phyloP scores from a whole-genome alignment of 1,284 basidiomycete genomes.

The Pseudozyma sp. region DNA sequence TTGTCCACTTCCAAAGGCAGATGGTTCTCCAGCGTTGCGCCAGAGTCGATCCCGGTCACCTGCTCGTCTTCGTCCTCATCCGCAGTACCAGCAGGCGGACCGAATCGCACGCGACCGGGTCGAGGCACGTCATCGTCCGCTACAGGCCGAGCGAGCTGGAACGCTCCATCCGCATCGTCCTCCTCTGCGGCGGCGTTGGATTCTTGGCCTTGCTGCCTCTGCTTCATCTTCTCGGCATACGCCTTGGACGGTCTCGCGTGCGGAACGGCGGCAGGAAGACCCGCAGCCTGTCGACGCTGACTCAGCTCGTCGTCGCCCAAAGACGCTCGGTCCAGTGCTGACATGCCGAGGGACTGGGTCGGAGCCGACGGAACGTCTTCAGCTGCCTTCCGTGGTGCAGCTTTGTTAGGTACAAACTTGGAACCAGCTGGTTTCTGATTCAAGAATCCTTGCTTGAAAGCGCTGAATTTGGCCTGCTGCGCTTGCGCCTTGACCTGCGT shows the following conservation, averaged over 20 bases:
- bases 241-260: conserved; percentile 67
- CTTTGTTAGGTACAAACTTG: conserved; percentile 28
- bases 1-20: conserved; percentile 17
- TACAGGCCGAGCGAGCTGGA: conserved; percentile 33
- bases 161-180: conserved; percentile 9
- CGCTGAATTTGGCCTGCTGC: conserved; percentile 44
- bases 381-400: conserved; percentile 8
- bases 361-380: conserved; percentile 28
- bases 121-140: conserved; percentile 40
- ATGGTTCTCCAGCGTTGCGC: conserved; percentile 76
- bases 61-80: conserved; percentile 28
- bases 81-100: conserved; percentile 9
- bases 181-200: conserved; percentile 3
- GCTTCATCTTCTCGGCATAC: conserved; percentile 58
- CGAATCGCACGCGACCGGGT: conserved; percentile 48
- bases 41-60: conserved; percentile 22
- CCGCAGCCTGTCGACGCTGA: conserved; percentile 37
- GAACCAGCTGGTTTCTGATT: conserved; percentile 30
- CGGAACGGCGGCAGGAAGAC: conserved; percentile 59
- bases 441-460: conserved; percentile 62
- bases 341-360: conserved; percentile 54
- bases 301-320: conserved; percentile 51
- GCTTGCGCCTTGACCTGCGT: conserved; percentile 16
- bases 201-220: conserved; percentile 14
- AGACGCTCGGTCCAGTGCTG: conserved; percentile 58